phyloP scores from a whole-genome alignment of 768 basidiomycete genomes.

The Melanogaster broomeanus region DNA sequence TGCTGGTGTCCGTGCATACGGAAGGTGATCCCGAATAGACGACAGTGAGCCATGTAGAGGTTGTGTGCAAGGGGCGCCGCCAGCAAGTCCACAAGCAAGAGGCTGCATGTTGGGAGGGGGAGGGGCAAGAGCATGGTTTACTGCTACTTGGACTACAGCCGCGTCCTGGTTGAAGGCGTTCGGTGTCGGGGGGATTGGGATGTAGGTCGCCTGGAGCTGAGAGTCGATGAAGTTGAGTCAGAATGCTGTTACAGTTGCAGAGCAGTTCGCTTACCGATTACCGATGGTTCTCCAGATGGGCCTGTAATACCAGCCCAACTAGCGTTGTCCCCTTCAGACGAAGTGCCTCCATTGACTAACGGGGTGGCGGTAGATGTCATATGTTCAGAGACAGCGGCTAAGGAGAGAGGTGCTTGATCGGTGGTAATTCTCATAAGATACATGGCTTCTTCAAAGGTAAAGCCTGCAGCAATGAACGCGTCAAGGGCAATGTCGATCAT shows the following conservation, averaged over 20 bases:
- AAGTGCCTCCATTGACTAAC: neutral
- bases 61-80: neutral
- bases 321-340: neutral
- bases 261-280: neutral
- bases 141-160: neutral
- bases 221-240: neutral
- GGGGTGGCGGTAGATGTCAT: no score
- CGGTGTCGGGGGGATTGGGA: neutral
- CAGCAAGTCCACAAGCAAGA: slow-evolving; percentile 1
- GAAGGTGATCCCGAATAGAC: slow-evolving; percentile 11
- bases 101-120: neutral
- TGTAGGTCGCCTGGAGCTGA: neutral
- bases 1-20: slow-evolving; percentile 10
- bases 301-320: neutral
- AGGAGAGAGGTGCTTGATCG: no score
- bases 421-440: no score
- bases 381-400: no score
- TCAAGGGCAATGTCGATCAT: no score
- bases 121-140: neutral
- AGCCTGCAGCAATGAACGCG: no score
- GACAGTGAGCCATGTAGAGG: neutral
- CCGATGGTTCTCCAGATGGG: neutral
- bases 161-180: neutral
- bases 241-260: neutral
- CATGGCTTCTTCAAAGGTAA: no score